Evolutionary conservation across 2,329 filamentous ascomycete genomes (phyloP), one percentile per base, ranked within the genome.

Genomic region (Whalleya microplaca): DNA sequence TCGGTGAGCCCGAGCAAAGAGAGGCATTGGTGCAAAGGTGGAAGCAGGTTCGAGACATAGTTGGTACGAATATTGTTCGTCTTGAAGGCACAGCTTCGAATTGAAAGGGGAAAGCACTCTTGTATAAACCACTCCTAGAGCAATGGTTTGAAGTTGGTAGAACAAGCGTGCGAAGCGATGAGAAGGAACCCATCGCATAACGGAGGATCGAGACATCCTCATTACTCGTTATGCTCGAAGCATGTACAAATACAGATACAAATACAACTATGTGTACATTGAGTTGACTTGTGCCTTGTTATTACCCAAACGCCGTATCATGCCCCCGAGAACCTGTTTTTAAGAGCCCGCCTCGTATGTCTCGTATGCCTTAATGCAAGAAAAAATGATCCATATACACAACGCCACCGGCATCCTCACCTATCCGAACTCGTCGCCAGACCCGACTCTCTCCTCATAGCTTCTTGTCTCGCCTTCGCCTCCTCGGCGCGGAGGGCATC

Each of bases 1-100:
- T 59, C 4, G 72, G 71, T 1, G 65, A 73, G 44, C 59, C 62
- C 23, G 64, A 64, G 9, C 78, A 80, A 60, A 71, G 70, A 21
- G 69, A 73, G 3, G 59, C 76, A n/a, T 59, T 81, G 9, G 49
- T 65, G 12, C 64, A 63, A 51, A 72, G 71, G 49, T 83, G 79
- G 80, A 62, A 61, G 55, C 79, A 82, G 63, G 75, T 81, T 45
- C 62, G 66, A 44, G 49, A 57, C 1, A 65, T 81, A 56, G 65
- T 78, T 10, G 66, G 70, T 49, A 66, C 63, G 32, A 73, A 76
- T 47, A 74, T 76, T 61, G 56, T 69, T 44, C 71, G 68, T 40
- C 62, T 75, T 40, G 51, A 64, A 45, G 46, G 44, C 16, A 53
- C 42, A 32, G 21, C 44, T 41, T 45, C 29, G 45, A 27, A 41